phyloP scores from a whole-genome alignment of 2,329 filamentous ascomycete genomes.

The Sporothrix euskadiensis region DNA sequence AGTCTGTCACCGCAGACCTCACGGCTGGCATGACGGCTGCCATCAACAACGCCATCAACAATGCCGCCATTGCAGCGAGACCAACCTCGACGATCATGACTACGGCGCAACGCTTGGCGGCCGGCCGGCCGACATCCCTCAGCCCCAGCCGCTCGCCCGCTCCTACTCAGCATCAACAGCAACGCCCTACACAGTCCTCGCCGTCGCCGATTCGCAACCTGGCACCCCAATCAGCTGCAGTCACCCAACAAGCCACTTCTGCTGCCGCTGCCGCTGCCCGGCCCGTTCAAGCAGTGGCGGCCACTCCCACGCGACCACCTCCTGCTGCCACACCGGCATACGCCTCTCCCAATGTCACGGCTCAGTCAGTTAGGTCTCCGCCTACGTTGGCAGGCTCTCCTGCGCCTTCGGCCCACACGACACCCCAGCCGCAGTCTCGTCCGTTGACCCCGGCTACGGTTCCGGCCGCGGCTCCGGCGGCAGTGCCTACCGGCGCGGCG shows the following conservation, averaged over 20 bases:
- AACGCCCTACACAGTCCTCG: neutral
- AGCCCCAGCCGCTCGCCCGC: neutral
- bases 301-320: neutral
- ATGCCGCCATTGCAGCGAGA: conserved; percentile 20
- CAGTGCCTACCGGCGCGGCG: neutral
- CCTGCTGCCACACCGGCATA: neutral
- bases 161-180: conserved; percentile 1
- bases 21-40: conserved; percentile 28
- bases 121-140: neutral
- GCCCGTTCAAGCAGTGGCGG: neutral
- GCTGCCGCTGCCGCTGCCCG: neutral
- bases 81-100: conserved; percentile 21
- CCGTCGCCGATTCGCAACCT: neutral
- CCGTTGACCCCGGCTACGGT: neutral
- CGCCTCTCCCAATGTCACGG: neutral
- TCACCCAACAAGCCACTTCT: too few species aligned
- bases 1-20: conserved; percentile 2
- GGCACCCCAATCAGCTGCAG: neutral
- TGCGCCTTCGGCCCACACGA: neutral
- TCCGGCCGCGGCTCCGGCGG: neutral
- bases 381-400: neutral
- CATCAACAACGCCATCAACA: conserved; percentile 25
- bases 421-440: neutral
- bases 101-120: conserved; percentile 21
- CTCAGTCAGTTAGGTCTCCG: neutral